phyloP scores from a whole-genome alignment of 2,329 filamentous ascomycete genomes.

The Phyllosticta paracitricarpa region DNA sequence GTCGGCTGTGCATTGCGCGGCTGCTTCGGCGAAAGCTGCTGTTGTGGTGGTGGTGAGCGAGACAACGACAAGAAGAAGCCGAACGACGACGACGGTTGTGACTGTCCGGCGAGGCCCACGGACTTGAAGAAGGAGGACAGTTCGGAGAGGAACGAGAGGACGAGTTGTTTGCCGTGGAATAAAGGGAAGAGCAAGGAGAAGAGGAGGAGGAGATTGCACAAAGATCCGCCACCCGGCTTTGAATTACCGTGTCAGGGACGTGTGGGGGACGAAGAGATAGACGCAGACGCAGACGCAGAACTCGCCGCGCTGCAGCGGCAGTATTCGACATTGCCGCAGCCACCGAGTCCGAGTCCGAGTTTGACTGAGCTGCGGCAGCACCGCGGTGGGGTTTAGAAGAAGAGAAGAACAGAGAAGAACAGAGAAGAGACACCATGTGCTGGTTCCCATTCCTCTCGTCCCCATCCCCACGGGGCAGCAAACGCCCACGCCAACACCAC shows the following conservation, averaged over 20 bases:
- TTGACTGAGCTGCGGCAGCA: too few species aligned
- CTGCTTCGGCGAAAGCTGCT: neutral
- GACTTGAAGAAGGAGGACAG: neutral
- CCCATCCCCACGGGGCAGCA: neutral
- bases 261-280: neutral
- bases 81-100: neutral
- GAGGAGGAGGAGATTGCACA: too few species aligned
- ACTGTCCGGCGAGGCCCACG: neutral
- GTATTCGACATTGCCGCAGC: neutral
- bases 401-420: neutral
- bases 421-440: neutral
- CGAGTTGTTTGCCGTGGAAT: too few species aligned
- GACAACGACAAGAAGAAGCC: neutral
- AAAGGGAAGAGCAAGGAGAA: too few species aligned
- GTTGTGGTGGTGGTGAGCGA: neutral
- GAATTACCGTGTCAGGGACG: neutral
- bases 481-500: neutral
- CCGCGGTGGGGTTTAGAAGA: neutral
- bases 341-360: neutral
- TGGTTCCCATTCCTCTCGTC: neutral
- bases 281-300: neutral
- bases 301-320: neutral
- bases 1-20: neutral
- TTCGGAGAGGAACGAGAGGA: neutral
- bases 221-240: neutral